Evolutionary conservation across 495 filamentous ascomycete genomes (phyloP).

Genomic region (Penicillium psychrofluorescens): DNA sequence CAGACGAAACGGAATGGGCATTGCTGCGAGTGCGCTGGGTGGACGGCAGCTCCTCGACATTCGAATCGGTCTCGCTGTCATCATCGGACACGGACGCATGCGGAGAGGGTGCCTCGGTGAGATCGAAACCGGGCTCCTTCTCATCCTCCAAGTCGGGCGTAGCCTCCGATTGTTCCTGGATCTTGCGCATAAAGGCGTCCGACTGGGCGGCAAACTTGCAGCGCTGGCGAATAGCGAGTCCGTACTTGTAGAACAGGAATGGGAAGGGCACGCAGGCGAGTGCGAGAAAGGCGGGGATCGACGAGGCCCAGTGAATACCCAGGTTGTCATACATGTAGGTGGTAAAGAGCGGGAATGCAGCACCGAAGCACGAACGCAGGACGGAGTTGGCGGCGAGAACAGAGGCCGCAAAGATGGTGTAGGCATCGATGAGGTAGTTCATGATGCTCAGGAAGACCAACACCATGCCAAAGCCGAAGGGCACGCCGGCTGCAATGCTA

Average conservation of each 20-base stretch:
- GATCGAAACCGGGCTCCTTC: slow-evolving; percentile 23
- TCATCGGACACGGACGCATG: slow-evolving; percentile 14
- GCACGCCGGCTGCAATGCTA: slow-evolving; percentile 54
- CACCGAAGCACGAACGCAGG: slow-evolving; percentile 62
- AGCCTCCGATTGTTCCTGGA: slow-evolving; percentile 20
- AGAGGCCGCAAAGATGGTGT: slow-evolving; percentile 75
- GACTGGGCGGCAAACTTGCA: slow-evolving; percentile 68
- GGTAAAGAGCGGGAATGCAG: slow-evolving; percentile 83
- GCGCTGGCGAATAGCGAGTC: slow-evolving; percentile 50
- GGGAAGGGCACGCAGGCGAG: slow-evolving; percentile 72
- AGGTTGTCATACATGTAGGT: slow-evolving; percentile 67
- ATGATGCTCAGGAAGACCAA: slow-evolving; percentile 68
- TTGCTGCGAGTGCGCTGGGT: slow-evolving; percentile 25
- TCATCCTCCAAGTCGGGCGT: slow-evolving; percentile 5
- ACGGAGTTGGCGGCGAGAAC: slow-evolving; percentile 74
- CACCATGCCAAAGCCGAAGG: slow-evolving; percentile 72
- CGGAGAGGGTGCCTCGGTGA: slow-evolving; percentile 32
- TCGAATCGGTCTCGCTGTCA: slow-evolving; percentile 14
- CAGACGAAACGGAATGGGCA: slow-evolving; percentile 24
- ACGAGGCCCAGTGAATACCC: slow-evolving; percentile 75
- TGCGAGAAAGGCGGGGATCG: slow-evolving; percentile 70
- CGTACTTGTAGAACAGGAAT: slow-evolving; percentile 75
- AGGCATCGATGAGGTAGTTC: slow-evolving; percentile 76
- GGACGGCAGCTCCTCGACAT: slow-evolving; percentile 10
- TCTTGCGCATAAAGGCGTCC: slow-evolving; percentile 39